A percentile compares a stretch with the other conserved stretches of the same genome.
Conservation (phyloP, 2,329 filamentous ascomycete species). For the Talaromyces sp. region DNA sequence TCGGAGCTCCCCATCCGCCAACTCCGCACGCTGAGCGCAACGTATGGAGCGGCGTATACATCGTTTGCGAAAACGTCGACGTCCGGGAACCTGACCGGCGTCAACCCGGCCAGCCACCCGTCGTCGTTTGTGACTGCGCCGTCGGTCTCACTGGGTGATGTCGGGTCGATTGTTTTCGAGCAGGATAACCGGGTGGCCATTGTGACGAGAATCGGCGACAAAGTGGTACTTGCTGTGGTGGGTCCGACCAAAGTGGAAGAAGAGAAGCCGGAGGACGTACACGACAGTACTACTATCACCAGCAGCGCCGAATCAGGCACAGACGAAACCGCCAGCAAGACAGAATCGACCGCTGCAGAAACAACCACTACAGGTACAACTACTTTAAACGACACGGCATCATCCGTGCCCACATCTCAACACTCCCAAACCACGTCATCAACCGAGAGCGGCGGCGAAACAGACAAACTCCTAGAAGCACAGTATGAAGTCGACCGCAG, state of each 20-base stretch:
- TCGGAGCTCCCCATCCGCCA: slow-evolving; percentile 34
- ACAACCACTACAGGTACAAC: neutral
- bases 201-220: slow-evolving; percentile 37
- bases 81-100: slow-evolving; percentile 36
- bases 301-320: slow-evolving; percentile 8
- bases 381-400: neutral
- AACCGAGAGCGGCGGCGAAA: neutral
- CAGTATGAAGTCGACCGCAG: slow-evolving; percentile 37
- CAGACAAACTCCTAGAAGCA: slow-evolving; percentile 24
- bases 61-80: slow-evolving; percentile 36
- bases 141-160: slow-evolving; percentile 35
- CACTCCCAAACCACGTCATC: neutral
- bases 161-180: slow-evolving; percentile 40
- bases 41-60: slow-evolving; percentile 39
- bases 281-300: neutral
- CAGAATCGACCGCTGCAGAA: neutral
- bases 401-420: neutral
- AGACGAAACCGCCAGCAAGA: neutral
- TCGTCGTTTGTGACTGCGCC: slow-evolving; percentile 38
- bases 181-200: slow-evolving; percentile 36
- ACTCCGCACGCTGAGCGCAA: slow-evolving; percentile 36
- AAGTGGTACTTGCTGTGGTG: slow-evolving; percentile 36
- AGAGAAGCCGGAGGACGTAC: slow-evolving; percentile 1
- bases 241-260: slow-evolving; percentile 28
- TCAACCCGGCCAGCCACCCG: slow-evolving; percentile 37